phyloP scores from a whole-genome alignment of 2,329 filamentous ascomycete genomes.

The Ophiosphaerella narmari region DNA sequence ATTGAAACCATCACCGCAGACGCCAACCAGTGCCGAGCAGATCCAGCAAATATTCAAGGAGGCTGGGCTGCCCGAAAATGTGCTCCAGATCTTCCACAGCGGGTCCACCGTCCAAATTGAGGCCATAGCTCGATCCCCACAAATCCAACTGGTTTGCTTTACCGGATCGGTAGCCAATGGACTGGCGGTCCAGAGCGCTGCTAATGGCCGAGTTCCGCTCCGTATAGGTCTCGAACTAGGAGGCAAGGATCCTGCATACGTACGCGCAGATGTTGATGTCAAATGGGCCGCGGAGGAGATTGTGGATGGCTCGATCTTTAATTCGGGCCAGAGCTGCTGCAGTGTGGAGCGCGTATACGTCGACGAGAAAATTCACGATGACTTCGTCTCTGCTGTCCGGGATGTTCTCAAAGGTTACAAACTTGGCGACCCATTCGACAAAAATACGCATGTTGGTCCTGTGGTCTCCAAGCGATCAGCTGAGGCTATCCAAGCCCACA shows the following conservation, averaged over 20 bases:
- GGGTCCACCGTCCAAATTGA: conserved; percentile 79
- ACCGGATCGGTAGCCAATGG: conserved; percentile 91
- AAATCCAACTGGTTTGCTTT: conserved; percentile 84
- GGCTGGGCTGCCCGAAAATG: conserved; percentile 79
- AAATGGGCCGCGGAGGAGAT: conserved; percentile 93
- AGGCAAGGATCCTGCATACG: conserved; percentile 92
- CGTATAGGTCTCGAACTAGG: conserved; percentile 89
- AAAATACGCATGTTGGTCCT: conserved; percentile 80
- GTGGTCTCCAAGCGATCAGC: conserved; percentile 83
- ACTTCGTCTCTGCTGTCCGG: conserved; percentile 78
- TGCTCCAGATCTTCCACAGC: conserved; percentile 91
- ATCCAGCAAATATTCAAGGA: conserved; percentile 75
- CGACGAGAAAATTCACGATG: conserved; percentile 79
- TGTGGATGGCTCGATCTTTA: conserved; percentile 94
- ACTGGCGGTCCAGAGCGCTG: conserved; percentile 81
- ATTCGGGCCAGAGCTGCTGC: conserved; percentile 98
- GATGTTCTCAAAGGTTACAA: conserved; percentile 78
- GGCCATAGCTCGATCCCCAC: conserved; percentile 74
- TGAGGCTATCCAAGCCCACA: conserved; percentile 75
- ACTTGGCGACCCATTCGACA: conserved; percentile 84
- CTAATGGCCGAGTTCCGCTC: conserved; percentile 76
- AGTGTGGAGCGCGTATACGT: conserved; percentile 92
- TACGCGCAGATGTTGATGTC: conserved; percentile 83
- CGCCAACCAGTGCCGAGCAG: conserved; percentile 87
- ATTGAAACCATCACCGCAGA: conserved; percentile 92